A percentile compares a stretch with the other conserved stretches of the same genome.
Conservation (phyloP, 2,329 filamentous ascomycete species). For the Penicillium griseofulvum region DNA sequence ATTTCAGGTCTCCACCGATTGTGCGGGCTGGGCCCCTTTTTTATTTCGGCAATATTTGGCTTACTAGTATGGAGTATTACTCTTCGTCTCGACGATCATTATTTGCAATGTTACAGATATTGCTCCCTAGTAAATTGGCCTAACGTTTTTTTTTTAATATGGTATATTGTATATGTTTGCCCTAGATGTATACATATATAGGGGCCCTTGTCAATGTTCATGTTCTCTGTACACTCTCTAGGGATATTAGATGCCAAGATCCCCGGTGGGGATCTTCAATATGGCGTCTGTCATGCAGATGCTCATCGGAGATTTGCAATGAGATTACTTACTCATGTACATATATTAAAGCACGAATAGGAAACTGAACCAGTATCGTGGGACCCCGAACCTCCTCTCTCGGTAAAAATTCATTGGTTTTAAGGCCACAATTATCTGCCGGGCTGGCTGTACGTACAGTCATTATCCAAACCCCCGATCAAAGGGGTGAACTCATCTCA, state of each 20-base stretch:
- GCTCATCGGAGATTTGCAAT: neutral
- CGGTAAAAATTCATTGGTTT: neutral
- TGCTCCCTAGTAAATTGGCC: neutral
- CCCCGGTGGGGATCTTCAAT: slow-evolving; percentile 3
- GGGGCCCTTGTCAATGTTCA: neutral
- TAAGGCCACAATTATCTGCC: neutral
- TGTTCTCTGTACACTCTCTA: neutral
- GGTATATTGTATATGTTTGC: too few species aligned
- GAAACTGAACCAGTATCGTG: neutral
- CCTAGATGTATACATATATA: too few species aligned
- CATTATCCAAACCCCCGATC: slow-evolving; percentile 2
- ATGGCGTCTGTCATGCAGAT: slow-evolving; percentile 5
- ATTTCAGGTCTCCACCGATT: neutral
- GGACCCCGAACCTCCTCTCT: neutral
- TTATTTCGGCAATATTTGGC: neutral
- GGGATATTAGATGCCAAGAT: neutral
- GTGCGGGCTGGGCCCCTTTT: slow-evolving; percentile 5
- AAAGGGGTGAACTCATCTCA: neutral
- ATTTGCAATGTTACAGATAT: neutral
- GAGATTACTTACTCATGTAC: neutral
- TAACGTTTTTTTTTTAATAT: too few species aligned
- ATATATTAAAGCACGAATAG: neutral
- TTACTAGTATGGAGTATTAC: neutral
- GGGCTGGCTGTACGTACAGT: slow-evolving; percentile 3
- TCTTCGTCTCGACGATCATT: neutral